Conservation (phyloP, 805 yeast genomes). For the Teunomyces cretensis region DNA sequence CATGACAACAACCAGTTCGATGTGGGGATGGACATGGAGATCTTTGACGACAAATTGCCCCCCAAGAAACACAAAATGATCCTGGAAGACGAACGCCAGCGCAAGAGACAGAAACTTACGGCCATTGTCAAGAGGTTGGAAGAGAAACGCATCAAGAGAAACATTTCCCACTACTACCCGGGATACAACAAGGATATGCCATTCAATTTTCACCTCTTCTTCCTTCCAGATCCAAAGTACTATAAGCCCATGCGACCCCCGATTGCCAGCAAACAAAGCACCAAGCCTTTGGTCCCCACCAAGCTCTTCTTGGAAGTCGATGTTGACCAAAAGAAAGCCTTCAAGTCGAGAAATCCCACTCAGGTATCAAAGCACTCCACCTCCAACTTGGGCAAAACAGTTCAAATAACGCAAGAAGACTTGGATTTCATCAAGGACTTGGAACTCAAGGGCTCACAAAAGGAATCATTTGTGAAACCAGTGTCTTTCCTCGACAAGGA, state of each 20-base stretch:
- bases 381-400: constrained; percentile 7
- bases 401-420: constrained; percentile 31
- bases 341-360: constrained; percentile 33
- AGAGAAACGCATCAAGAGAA: constrained; percentile 21
- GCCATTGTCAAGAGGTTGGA: constrained; percentile 30
- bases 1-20: constrained; percentile 27
- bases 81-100: constrained; percentile 19
- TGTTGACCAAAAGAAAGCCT: constrained; percentile 55
- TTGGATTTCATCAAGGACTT: constrained; percentile 30
- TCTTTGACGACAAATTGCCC: constrained; percentile 8
- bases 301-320: constrained; percentile 61
- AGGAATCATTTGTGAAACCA: constrained; percentile 18
- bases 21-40: constrained; percentile 8
- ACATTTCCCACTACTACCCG: constrained; percentile 58
- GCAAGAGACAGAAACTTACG: constrained; percentile 30
- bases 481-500: constrained; percentile 33
- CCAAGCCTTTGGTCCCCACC: constrained; percentile 56
- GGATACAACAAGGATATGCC: constrained; percentile 54
- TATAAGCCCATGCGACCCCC: constrained; percentile 55
- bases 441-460: constrained; percentile 15
- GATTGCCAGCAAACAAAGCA: constrained; percentile 26
- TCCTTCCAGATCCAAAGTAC: constrained; percentile 59
- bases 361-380: constrained; percentile 7
- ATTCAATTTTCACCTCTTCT: constrained; percentile 63
- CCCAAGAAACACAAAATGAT: constrained; percentile 17